Conservation (phyloP, 345 rosid species). For the Lepidium didymum region DNA sequence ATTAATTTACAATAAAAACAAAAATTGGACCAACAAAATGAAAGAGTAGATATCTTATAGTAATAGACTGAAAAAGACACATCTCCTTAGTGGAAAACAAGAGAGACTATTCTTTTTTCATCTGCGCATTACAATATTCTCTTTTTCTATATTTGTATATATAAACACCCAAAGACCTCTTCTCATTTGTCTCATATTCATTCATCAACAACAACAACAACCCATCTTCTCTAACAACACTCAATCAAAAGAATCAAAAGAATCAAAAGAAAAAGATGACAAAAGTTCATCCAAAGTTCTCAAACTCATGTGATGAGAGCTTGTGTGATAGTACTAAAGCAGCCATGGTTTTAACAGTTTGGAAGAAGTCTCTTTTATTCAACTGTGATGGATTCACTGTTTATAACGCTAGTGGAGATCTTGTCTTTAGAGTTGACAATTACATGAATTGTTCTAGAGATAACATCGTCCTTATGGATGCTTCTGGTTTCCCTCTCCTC, state of each 20-base stretch:
- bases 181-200: slow-evolving; percentile 5
- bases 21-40: not conserved
- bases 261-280: slow-evolving; percentile 38
- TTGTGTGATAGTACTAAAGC: slow-evolving; percentile 8
- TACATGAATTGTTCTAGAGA: slow-evolving; percentile 50
- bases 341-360: slow-evolving; percentile 53
- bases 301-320: slow-evolving; percentile 11
- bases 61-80: slow-evolving; percentile 20
- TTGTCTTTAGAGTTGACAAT: slow-evolving; percentile 79
- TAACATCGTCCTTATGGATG: slow-evolving; percentile 87
- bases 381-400: slow-evolving; percentile 96
- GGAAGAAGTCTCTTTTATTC: slow-evolving; percentile 91
- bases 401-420: slow-evolving; percentile 61
- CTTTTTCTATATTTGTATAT: slow-evolving; percentile 15
- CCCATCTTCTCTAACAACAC: slow-evolving; percentile 20
- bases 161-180: slow-evolving; percentile 17
- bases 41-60: slow-evolving; percentile 29
- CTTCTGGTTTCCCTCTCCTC: slow-evolving; percentile 78
- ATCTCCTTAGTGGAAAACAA: slow-evolving; percentile 28
- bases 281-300: slow-evolving; percentile 57
- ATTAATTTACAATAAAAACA: not conserved
- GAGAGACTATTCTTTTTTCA: slow-evolving; percentile 27
- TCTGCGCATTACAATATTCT: slow-evolving; percentile 17
- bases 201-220: slow-evolving; percentile 2
- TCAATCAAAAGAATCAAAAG: not conserved